Base-by-base conservation (phyloP, 495 filamentous ascomycete species). In the Penicillium bialowiezense region DNA sequence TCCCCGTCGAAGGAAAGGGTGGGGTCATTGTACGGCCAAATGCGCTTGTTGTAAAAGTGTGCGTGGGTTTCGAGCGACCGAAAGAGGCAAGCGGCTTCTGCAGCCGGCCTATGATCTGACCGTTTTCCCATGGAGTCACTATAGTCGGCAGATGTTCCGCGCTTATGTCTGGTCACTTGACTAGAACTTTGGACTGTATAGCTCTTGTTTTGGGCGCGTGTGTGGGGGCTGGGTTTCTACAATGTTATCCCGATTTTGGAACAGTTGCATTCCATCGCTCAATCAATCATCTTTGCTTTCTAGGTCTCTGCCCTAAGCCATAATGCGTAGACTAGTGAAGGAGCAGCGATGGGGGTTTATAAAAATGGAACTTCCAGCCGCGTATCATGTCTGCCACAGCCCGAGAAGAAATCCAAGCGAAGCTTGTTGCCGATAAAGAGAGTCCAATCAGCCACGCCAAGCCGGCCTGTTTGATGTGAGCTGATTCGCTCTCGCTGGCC, bases 381-480 rank as follows among this genome's bases (percentile, higher is more conserved):
- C n/a, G n/a, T n/a, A n/a, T n/a, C n/a, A n/a, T n/a, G n/a, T n/a
- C n/a, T n/a, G n/a, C n/a, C n/a, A n/a, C n/a, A n/a, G n/a, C n/a
- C n/a, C n/a, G n/a, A n/a, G 29, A 12, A 12, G 29, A 32, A 5
- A 12, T 10, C 5, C 10, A 32, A 5, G 12, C 29, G 12, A 32
- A 32, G 29, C 29, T 32, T 32, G 29, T 32, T 32, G 7, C 12
- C 29, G 29, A 26, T 26, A 8, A 26, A 26, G 3, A 26, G 8
- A 26, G 4, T 26, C 23, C 23, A 8, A 26, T 8, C 23, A 26
- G 8, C 8, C 23, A 17, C 21, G 51, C 58, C 51, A 61, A 61
- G 52, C 52, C 51, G 49, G 58, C 51, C 38, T 42, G 33, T 62
- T 62, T 62, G 5, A 14, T 15, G 18, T n/a, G 7, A 26, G 8